These are phyloP conservation scores for Eustoma russellianum DNA, from an alignment of 257 asterid genomes.

Conservation along the genomic window DNA sequence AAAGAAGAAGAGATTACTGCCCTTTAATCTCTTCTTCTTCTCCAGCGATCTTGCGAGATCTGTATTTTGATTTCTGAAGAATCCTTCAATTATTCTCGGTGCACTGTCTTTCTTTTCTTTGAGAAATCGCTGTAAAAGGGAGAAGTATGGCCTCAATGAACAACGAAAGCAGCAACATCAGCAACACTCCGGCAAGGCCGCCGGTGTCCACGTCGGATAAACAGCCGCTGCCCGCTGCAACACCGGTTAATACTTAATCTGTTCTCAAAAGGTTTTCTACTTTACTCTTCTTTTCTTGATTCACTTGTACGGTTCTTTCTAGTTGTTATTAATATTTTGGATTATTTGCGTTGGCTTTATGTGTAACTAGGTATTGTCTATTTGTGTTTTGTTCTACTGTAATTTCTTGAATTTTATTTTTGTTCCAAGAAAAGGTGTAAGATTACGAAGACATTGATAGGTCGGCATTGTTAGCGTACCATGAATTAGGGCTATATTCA, in stretches of 20 bases:
- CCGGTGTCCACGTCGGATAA: slow-evolving; percentile 18
- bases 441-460: too few relatives aligned
- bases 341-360: not conserved
- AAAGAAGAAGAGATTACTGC: not conserved
- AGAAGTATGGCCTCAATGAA: slow-evolving; percentile 44
- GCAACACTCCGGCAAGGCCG: slow-evolving; percentile 24
- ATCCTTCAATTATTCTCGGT: too few relatives aligned
- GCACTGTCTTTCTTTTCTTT: too few relatives aligned
- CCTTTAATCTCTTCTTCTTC: not conserved
- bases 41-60: not conserved
- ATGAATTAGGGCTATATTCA: not conserved
- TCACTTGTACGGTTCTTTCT: not conserved
- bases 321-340: not conserved
- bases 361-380: not conserved
- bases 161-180: slow-evolving; percentile 50
- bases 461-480: not conserved
- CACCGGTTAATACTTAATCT: slow-evolving; percentile 24
- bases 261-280: slow-evolving; percentile 27
- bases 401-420: not conserved
- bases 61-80: not conserved
- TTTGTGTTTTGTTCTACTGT: too few relatives aligned
- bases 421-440: not conserved
- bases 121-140: not conserved
- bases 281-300: not conserved
- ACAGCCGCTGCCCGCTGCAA: slow-evolving; percentile 20